These are phyloP conservation scores for Omphalotus guepiniiformis DNA, from an alignment of 768 basidiomycete genomes.

Conservation along the genomic window DNA sequence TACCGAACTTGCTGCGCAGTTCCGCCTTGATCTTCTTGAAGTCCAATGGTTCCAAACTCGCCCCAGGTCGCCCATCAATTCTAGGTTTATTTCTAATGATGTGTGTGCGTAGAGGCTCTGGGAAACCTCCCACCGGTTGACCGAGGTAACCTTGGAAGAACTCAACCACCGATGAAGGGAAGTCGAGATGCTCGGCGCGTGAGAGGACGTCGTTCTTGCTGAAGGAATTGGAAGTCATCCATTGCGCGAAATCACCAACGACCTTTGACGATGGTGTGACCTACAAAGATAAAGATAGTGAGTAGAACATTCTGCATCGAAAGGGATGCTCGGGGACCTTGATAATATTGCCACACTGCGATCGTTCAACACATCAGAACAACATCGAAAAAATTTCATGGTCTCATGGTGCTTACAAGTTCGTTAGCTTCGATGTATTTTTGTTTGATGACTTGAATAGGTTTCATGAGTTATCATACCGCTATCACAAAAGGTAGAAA, in stretches of 20 bases:
- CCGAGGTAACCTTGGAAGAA: constrained; percentile 99
- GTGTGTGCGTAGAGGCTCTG: constrained; percentile 87
- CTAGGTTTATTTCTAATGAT: constrained; percentile 92
- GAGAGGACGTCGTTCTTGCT: constrained; percentile 82
- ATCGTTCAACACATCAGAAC: constrained; percentile 10
- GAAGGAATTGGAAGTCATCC: constrained; percentile 95
- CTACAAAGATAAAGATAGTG: too few relatives aligned
- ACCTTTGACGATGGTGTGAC: constrained; percentile 99
- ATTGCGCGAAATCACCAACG: constrained; percentile 98
- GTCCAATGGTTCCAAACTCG: constrained; percentile 81
- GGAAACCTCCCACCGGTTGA: constrained; percentile 97
- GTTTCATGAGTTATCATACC: constrained; percentile 11
- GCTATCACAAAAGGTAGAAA: constrained; percentile 8
- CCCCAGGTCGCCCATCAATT: constrained; percentile 92
- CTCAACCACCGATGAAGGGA: constrained; percentile 95
- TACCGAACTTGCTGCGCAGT: constrained; percentile 89
- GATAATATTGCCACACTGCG: constrained; percentile 98
- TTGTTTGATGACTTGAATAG: constrained; percentile 80
- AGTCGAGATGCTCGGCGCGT: constrained; percentile 87
- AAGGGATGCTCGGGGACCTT: too few relatives aligned
- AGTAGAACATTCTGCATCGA: too few relatives aligned
- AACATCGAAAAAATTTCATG: constrained; percentile 10
- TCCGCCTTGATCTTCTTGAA: constrained; percentile 96
- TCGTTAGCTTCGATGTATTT: constrained; percentile 98
- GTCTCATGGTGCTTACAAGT: constrained; percentile 50